These are phyloP conservation scores for Geotrichum restrictum DNA, from an alignment of 1,139 yeast species.

Conservation along the genomic window DNA sequence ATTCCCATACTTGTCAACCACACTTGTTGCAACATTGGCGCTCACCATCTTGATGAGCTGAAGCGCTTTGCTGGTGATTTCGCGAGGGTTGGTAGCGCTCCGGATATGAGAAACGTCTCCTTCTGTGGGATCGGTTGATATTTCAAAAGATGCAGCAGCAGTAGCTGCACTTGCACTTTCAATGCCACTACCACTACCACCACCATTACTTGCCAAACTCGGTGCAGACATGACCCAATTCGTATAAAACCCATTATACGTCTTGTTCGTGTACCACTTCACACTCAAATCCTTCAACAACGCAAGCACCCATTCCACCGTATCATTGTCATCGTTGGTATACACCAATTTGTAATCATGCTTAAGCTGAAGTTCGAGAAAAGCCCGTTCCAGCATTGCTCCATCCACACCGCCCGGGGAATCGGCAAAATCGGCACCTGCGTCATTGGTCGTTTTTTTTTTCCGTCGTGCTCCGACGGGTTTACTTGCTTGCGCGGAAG, in stretches of 20 bases:
- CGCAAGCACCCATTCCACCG: slow-evolving; percentile 29
- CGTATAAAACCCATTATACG: background rate
- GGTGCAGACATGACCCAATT: no score
- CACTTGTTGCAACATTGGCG: slow-evolving; percentile 26
- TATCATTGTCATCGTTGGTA: slow-evolving; percentile 24
- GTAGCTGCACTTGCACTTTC: no score
- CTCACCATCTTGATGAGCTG: slow-evolving; percentile 50
- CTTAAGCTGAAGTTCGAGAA: slow-evolving; percentile 23
- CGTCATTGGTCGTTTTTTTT: no score
- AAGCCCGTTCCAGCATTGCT: slow-evolving; percentile 15
- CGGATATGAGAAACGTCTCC: slow-evolving; percentile 44
- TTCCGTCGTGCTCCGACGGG: no score
- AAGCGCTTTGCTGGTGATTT: slow-evolving; percentile 44
- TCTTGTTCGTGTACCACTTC: slow-evolving; percentile 25
- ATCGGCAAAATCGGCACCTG: no score
- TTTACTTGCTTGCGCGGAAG: background rate
- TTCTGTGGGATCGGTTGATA: background rate
- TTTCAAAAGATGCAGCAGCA: background rate
- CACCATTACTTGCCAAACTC: background rate
- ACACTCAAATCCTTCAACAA: slow-evolving; percentile 27
- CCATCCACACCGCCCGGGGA: no score
- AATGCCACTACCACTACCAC: slow-evolving; percentile 18
- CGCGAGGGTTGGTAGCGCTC: slow-evolving; percentile 43
- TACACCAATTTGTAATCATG: slow-evolving; percentile 26
- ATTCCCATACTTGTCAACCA: slow-evolving; percentile 25